phyloP scores from a whole-genome alignment of 768 basidiomycete genomes.

The Tricholoma flavovirens region DNA sequence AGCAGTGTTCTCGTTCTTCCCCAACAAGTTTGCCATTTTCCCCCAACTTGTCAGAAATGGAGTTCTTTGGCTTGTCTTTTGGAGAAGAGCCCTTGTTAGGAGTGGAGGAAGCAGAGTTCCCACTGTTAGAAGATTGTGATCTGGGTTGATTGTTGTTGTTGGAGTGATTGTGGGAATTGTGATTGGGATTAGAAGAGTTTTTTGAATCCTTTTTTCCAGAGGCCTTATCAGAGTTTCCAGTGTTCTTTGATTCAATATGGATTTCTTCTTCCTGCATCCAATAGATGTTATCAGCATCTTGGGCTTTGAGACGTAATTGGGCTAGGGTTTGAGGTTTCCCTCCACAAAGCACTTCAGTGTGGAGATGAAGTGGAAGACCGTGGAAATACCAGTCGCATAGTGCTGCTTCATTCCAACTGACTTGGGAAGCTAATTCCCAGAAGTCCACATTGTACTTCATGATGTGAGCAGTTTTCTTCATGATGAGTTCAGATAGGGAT shows the following conservation, averaged over 20 bases:
- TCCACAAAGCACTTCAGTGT: neutral
- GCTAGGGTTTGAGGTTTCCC: neutral
- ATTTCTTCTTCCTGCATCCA: neutral
- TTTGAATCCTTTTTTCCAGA: neutral
- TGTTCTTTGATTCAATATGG: neutral
- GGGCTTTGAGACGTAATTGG: conserved; percentile 1
- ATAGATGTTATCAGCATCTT: neutral
- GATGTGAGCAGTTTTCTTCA: neutral
- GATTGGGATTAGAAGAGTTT: neutral
- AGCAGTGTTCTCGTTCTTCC: neutral
- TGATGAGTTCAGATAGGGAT: neutral
- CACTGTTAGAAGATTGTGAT: too few species aligned
- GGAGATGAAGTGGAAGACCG: neutral
- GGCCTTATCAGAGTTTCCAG: neutral
- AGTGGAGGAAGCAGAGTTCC: too few species aligned
- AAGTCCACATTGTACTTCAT: neutral
- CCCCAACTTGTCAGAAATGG: neutral
- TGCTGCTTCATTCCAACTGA: neutral
- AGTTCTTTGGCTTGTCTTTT: neutral
- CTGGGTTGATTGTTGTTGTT: neutral
- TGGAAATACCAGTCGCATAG: neutral
- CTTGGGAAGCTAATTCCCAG: neutral
- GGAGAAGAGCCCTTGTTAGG: too few species aligned
- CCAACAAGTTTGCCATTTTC: neutral
- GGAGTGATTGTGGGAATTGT: neutral